Base-by-base conservation (phyloP, 2,329 filamentous ascomycete genomes). In the Claviceps pusilla region DNA sequence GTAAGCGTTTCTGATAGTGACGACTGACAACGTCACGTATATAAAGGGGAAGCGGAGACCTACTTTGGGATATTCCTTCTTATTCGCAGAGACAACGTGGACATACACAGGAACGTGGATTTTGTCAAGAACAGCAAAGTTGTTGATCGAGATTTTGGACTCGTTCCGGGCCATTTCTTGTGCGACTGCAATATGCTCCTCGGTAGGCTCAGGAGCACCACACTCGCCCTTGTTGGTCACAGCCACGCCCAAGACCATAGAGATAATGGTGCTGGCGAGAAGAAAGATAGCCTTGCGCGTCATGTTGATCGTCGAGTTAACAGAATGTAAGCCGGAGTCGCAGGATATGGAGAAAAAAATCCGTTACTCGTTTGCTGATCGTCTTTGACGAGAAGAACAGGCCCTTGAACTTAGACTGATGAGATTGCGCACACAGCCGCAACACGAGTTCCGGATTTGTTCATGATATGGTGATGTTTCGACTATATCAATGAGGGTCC, bases 71-170 rank as follows among this genome's bases (percentile, higher is more conserved):
- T 19, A 7, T 19, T 50, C 7, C 7, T 39, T 39, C 10, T 54
- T 24, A 10, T 4, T 7, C n/a, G 9, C 16, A 24, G 53, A 12
- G 7, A 54, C 53, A 31, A 48, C 11, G 19, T 54, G 53, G 45
- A 51, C 48, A 24, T 54, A 51, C 3, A 54, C 41, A 19, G 53
- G 53, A 24, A 54, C 42, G 12, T 48, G 24, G 7, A 54, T n/a
- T 10, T 49, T 19, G 11, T 16, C 6, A 10, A 35, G 6, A 29
- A 19, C 10, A n/a, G 31, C 12, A 33, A 51, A 47, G 5, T 33
- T 14, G 42, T 6, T 33, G 33, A 31, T 6, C 35, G 9, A 11
- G 41, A 29, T 19, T 48, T 41, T 46, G 42, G 39, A 51, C 19
- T 54, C 48, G 33, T 54, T 47, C 3, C 39, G 33, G 31, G 48